These are phyloP conservation scores for Aureobasidium sp. DNA, from an alignment of 2,329 filamentous ascomycete species.

Conservation along the genomic window DNA sequence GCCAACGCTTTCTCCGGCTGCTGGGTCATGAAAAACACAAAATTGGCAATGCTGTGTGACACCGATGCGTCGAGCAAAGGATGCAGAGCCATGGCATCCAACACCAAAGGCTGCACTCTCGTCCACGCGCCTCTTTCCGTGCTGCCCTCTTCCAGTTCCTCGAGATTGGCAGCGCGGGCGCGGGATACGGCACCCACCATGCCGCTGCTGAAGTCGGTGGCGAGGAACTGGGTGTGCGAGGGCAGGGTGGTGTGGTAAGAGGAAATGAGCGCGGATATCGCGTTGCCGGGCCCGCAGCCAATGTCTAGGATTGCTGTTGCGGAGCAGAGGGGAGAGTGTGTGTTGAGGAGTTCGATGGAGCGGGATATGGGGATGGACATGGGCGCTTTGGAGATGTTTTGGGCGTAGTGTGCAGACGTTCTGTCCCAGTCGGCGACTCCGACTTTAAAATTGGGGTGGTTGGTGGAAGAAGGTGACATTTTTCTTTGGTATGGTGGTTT, in stretches of 20 bases:
- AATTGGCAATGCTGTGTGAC: slow-evolving; percentile 25
- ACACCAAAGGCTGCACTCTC: slow-evolving; percentile 18
- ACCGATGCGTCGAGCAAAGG: slow-evolving; percentile 17
- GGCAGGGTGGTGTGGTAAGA: slow-evolving; percentile 19
- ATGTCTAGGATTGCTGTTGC: slow-evolving; percentile 26
- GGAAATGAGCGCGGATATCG: slow-evolving; percentile 20
- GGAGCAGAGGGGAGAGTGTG: slow-evolving; percentile 19
- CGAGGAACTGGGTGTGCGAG: slow-evolving; percentile 16
- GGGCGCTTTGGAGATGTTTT: background rate
- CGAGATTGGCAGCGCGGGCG: slow-evolving; percentile 8
- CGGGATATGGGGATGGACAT: slow-evolving; percentile 16
- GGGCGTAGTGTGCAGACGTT: background rate
- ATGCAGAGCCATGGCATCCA: slow-evolving; percentile 23
- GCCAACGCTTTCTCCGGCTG: slow-evolving; percentile 20
- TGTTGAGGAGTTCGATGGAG: slow-evolving; percentile 21
- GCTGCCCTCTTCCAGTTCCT: background rate
- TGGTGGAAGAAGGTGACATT: background rate
- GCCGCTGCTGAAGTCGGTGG: slow-evolving; percentile 23
- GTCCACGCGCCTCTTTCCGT: slow-evolving; percentile 18
- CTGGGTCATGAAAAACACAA: slow-evolving; percentile 25
- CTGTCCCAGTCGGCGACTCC: background rate
- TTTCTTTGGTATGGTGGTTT: background rate
- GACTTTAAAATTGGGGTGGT: background rate
- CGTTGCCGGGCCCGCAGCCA: slow-evolving; percentile 25
- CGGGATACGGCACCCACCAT: slow-evolving; percentile 22